These are phyloP conservation scores for Suillus paluster DNA, from an alignment of 768 basidiomycete genomes.

Conservation along the genomic window DNA sequence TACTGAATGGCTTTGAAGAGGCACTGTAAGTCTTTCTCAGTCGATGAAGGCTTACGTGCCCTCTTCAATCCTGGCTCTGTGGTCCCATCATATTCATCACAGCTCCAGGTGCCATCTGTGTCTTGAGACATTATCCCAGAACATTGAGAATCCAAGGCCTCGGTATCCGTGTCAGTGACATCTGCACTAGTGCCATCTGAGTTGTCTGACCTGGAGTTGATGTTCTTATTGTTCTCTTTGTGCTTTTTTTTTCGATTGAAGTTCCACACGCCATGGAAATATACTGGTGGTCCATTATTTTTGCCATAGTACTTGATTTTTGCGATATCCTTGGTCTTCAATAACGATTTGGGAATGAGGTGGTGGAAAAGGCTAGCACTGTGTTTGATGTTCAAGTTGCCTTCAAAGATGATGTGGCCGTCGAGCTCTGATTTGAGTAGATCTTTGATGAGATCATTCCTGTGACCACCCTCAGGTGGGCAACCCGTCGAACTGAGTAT, in stretches of 20 bases:
- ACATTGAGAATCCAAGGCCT: neutral
- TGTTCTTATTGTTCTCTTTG: neutral
- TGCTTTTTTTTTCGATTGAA: neutral
- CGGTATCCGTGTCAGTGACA: neutral
- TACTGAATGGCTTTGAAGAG: neutral
- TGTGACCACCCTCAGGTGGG: neutral
- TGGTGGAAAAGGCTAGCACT: neutral
- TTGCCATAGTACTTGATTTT: neutral
- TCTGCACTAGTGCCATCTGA: neutral
- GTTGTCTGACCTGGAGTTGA: neutral
- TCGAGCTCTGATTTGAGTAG: neutral
- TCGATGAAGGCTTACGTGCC: neutral
- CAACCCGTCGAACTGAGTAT: neutral
- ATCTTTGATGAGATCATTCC: neutral
- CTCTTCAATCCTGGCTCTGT: neutral
- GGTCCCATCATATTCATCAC: neutral
- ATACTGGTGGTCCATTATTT: neutral
- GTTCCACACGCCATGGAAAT: neutral
- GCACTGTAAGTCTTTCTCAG: neutral
- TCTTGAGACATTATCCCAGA: neutral
- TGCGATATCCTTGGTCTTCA: neutral
- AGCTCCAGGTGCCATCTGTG: neutral
- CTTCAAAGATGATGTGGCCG: neutral
- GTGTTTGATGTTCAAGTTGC: neutral
- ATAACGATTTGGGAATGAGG: neutral